Percentiles rank a stretch among this genome's conserved stretches.
Evolutionary conservation across 805 yeast genomes (phyloP).

Genomic region (Candida jianshihensis): DNA sequence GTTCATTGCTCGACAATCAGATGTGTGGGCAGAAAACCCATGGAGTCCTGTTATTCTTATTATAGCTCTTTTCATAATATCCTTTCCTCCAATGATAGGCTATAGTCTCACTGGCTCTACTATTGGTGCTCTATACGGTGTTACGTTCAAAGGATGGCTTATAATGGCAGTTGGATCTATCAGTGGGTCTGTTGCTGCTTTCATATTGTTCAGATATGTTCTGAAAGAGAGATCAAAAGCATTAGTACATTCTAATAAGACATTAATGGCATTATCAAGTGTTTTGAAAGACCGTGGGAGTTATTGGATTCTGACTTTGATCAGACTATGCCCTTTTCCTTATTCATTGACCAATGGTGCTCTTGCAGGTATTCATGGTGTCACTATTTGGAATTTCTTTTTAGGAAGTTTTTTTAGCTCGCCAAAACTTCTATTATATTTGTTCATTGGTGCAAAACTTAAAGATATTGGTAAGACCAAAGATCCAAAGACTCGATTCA

Average conservation of each 20-base stretch:
- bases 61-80: constrained; percentile 50
- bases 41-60: constrained; percentile 43
- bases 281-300: constrained; percentile 67
- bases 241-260: constrained; percentile 55
- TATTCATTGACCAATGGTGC: constrained; percentile 92
- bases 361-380: constrained; percentile 77
- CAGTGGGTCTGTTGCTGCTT: constrained; percentile 70
- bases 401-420: constrained; percentile 70
- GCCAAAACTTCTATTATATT: constrained; percentile 72
- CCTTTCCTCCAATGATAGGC: constrained; percentile 90
- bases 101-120: constrained; percentile 61
- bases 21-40: constrained; percentile 14
- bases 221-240: constrained; percentile 50
- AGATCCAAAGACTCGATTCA: constrained; percentile 42
- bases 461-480: constrained; percentile 59
- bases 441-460: constrained; percentile 72
- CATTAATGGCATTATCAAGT: constrained; percentile 66
- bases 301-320: constrained; percentile 58
- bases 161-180: constrained; percentile 63
- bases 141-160: constrained; percentile 69
- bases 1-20: constrained; percentile 18
- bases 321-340: constrained; percentile 87
- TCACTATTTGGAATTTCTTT: constrained; percentile 53
- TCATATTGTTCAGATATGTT: constrained; percentile 55
- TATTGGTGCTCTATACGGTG: constrained; percentile 80